A percentile compares a stretch with the other conserved stretches of the same genome.
Conservation (phyloP, 352 stramenopile species). For the Globisporangium iwayamae region DNA sequence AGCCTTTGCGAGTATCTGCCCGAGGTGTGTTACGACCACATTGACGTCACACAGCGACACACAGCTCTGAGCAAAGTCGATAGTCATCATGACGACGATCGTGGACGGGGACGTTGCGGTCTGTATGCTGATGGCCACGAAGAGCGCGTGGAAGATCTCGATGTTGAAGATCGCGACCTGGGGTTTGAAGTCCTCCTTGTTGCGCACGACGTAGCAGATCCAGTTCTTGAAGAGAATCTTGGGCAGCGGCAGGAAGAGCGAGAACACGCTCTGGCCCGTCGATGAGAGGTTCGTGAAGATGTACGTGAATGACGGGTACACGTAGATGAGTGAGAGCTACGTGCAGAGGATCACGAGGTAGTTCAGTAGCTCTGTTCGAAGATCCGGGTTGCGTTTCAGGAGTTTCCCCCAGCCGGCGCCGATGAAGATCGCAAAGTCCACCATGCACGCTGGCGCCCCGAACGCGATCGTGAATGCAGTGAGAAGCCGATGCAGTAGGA, state of each 20-base stretch:
- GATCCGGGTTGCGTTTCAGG: not conserved
- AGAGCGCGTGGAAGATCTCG: too few relatives aligned
- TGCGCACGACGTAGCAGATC: not conserved
- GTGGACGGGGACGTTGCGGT: too few relatives aligned
- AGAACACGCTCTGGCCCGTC: constrained; percentile 16
- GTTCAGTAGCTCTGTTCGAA: constrained; percentile 3
- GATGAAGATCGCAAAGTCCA: not conserved
- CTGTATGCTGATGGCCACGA: too few relatives aligned
- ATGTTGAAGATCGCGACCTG: constrained; percentile 40
- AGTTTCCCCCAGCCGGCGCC: not conserved
- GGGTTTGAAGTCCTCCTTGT: constrained; percentile 26
- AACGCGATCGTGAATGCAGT: not conserved
- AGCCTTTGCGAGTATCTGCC: too few relatives aligned
- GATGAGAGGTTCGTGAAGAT: constrained; percentile 19
- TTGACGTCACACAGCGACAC: too few relatives aligned
- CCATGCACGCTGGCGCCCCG: not conserved
- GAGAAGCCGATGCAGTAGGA: not conserved
- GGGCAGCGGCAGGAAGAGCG: constrained; percentile 22
- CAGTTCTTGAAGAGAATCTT: constrained; percentile 19
- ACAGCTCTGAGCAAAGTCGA: too few relatives aligned
- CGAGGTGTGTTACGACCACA: too few relatives aligned
- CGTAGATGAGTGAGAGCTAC: constrained; percentile 16
- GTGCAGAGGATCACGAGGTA: constrained; percentile 9
- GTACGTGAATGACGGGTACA: constrained; percentile 32
- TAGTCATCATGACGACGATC: too few relatives aligned